Evolutionary conservation across 2,329 filamentous ascomycete species (phyloP).

Genomic region (Davidsoniella eucalypti): DNA sequence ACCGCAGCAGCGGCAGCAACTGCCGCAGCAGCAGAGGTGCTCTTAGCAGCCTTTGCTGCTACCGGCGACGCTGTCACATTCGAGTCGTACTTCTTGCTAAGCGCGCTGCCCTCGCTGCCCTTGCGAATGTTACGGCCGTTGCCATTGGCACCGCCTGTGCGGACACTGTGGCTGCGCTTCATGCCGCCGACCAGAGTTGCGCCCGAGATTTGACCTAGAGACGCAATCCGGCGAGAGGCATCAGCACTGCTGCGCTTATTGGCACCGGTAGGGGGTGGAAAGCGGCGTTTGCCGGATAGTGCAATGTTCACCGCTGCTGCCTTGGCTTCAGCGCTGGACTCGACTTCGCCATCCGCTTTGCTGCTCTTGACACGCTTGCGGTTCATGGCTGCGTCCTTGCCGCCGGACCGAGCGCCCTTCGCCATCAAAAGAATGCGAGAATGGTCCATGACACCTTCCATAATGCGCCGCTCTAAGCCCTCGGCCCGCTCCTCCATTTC

Average conservation of each 20-base stretch:
- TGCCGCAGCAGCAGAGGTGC: constrained; percentile 4
- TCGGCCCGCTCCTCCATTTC: constrained; percentile 84
- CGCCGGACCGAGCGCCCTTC: constrained; percentile 35
- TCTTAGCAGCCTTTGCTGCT: constrained; percentile 6
- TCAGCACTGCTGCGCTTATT: not conserved
- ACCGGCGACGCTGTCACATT: not conserved
- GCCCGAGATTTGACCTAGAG: constrained; percentile 74
- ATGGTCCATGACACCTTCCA: constrained; percentile 93
- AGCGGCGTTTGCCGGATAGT: constrained; percentile 34
- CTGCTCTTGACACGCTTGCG: constrained; percentile 36
- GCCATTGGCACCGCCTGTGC: constrained; percentile 19
- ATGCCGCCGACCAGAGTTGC: constrained; percentile 50
- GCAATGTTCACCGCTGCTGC: constrained; percentile 33
- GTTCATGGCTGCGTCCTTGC: constrained; percentile 37
- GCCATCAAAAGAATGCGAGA: constrained; percentile 77
- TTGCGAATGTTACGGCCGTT: constrained; percentile 35
- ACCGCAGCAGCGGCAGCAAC: not conserved
- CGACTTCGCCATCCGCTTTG: constrained; percentile 13
- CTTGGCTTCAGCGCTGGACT: constrained; percentile 14
- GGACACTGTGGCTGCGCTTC: constrained; percentile 64
- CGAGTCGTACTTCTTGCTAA: constrained; percentile 21
- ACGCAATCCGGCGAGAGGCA: constrained; percentile 56
- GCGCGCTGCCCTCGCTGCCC: constrained; percentile 47
- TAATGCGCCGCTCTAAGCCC: constrained; percentile 73
- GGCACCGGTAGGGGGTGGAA: constrained; percentile 20